Evolutionary conservation across 179 eudicot genomes (phyloP).

Genomic region (Patellifolia procumbens): DNA sequence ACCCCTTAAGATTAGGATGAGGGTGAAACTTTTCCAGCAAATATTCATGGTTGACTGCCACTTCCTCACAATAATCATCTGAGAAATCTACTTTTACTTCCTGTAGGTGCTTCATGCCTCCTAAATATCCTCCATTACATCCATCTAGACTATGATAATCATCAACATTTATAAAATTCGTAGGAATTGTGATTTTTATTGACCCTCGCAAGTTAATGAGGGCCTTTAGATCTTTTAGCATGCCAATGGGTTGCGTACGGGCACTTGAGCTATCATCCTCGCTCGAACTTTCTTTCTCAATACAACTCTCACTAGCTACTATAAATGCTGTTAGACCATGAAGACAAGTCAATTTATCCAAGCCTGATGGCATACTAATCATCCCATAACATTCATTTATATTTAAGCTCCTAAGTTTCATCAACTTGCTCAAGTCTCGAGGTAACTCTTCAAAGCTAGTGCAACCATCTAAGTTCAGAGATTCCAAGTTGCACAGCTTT

Average conservation of each 20-base stretch:
- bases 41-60: background rate
- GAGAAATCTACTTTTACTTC: background rate
- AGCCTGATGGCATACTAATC: background rate
- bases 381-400: background rate
- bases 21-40: background rate
- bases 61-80: background rate
- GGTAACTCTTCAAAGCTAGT: background rate
- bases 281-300: background rate
- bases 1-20: background rate
- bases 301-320: background rate
- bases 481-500: background rate
- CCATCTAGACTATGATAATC: background rate
- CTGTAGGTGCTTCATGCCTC: background rate
- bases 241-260: background rate
- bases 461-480: background rate
- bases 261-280: background rate
- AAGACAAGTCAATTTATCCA: conserved; percentile 9
- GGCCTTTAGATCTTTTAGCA: conserved; percentile 1
- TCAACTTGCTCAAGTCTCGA: background rate
- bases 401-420: conserved; percentile 2
- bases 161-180: background rate
- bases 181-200: background rate
- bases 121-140: background rate
- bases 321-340: background rate
- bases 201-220: background rate